Evolutionary conservation across 1,284 basidiomycete species (phyloP), one percentile per base, ranked within the genome.

Genomic region (Dichomitus squalens): DNA sequence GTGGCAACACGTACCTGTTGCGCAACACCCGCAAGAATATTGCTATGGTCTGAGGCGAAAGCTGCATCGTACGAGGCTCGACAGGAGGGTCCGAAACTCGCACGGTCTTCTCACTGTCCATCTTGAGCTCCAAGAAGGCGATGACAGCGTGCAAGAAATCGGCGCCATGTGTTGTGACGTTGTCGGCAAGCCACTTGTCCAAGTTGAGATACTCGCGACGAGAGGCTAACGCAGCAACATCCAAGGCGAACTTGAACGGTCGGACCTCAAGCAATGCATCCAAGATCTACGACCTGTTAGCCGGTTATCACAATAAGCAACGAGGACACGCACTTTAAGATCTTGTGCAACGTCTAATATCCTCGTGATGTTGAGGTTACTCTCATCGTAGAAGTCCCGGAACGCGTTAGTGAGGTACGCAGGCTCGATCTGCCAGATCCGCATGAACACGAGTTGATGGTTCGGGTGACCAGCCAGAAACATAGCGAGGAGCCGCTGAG

Each of bases 281-380:
- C 54, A 99, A 81, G 58, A 96, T 94, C 93, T 95, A 61, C 11
- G 20, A 20, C 16, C 40, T 8, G 33, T 27, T 16, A 40, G 18
- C 39, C 7, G 21, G 29, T n/a, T 3, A 18, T 11, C n/a, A 18
- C 1, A 31, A 5, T 18, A 18, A 18, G 16, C 40, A 59, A 55
- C 18, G 54, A 49, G 25, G 14, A 33, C 8, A 31, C 23, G 11
- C 27, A 18, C 25, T 78, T 96, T 95, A 58, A 98, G 82, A 67
- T 98, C 96, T 72, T 96, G 92, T 2, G 94, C 95, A 36, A 99
- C 92, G 69, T 99, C 97, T 49, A 98, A 78, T 49, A 99, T 95
- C 44, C 95, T 85, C 23, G 92, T 95, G 56, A 99, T 92, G 70
- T 98, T 98, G 66, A 95, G 83, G 55, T 94, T 93, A 66, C 89